phyloP scores from a whole-genome alignment of 1,139 yeast species.

The Pichia sp. region DNA sequence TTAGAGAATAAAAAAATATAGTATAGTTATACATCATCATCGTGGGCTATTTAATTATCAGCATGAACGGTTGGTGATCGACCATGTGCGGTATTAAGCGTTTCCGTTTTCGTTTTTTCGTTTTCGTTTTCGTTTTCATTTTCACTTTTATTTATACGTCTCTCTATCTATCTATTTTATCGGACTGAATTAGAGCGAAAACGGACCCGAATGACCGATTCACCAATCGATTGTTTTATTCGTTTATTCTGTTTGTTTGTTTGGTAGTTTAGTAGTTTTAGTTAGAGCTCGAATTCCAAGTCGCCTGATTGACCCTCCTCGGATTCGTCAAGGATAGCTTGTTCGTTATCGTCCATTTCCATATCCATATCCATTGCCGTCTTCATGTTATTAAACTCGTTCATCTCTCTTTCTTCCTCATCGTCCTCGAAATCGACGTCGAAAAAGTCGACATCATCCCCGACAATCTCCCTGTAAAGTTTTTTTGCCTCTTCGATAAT shows the following conservation, averaged over 20 bases:
- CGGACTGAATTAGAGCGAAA: not conserved
- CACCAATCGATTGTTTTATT: not conserved
- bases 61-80: no score
- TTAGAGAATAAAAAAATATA: not conserved
- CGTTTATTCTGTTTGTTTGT: slow-evolving; percentile 2
- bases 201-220: not conserved
- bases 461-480: slow-evolving; percentile 73
- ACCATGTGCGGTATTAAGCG: no score
- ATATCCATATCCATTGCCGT: slow-evolving; percentile 12
- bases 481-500: slow-evolving; percentile 75
- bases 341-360: slow-evolving; percentile 36
- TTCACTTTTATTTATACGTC: not conserved
- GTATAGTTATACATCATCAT: not conserved
- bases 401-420: slow-evolving; percentile 46
- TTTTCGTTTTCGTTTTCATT: not conserved
- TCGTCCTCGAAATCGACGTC: slow-evolving; percentile 96
- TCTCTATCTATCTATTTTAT: not conserved
- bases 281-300: slow-evolving; percentile 12
- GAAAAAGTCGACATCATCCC: slow-evolving; percentile 91
- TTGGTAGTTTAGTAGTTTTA: not conserved
- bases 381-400: slow-evolving; percentile 12
- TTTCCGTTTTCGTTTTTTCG: not conserved
- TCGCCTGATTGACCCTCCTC: slow-evolving; percentile 20
- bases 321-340: slow-evolving; percentile 35
- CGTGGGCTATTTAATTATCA: no score